phyloP scores from a whole-genome alignment of 176 grass and related monocot species.

The Avena insularis region DNA sequence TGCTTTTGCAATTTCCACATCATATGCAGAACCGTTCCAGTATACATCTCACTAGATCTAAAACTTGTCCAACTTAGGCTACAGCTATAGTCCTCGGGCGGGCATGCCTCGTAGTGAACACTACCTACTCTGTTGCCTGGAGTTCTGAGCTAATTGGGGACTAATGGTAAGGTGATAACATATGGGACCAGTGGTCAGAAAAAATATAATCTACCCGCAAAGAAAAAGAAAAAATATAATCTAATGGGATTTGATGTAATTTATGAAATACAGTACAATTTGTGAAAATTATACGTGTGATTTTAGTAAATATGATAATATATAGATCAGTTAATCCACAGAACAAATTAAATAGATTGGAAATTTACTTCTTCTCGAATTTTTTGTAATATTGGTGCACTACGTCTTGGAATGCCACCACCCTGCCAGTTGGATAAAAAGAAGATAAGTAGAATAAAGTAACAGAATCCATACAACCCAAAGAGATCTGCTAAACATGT shows the following conservation, averaged over 20 bases:
- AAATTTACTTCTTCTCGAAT: slow-evolving; percentile 85
- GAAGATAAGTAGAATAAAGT: slow-evolving; percentile 40
- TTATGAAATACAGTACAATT: slow-evolving; percentile 1
- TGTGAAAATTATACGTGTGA: slow-evolving; percentile 8
- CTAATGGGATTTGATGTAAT: slow-evolving; percentile 6
- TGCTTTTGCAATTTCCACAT: background rate
- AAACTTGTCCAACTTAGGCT: slow-evolving; percentile 10
- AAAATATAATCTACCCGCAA: background rate
- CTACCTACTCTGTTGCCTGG: background rate
- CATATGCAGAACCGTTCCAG: background rate
- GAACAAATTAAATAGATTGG: background rate
- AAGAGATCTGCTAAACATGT: background rate
- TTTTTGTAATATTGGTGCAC: slow-evolving; percentile 78
- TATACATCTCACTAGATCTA: background rate
- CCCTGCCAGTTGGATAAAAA: slow-evolving; percentile 56
- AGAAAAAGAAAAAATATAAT: background rate
- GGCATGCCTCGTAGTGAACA: background rate
- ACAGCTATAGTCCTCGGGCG: background rate
- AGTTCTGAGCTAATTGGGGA: background rate
- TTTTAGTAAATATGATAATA: slow-evolving; percentile 18
- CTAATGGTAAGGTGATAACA: background rate
- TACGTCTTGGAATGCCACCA: slow-evolving; percentile 81
- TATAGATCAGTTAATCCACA: background rate
- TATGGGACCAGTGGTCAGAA: background rate
- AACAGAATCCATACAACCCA: slow-evolving; percentile 2